Evolutionary conservation across 164 flowering plant species (phyloP), one percentile per base, ranked within the genome.

Genomic region (Magnolia officinalis): DNA sequence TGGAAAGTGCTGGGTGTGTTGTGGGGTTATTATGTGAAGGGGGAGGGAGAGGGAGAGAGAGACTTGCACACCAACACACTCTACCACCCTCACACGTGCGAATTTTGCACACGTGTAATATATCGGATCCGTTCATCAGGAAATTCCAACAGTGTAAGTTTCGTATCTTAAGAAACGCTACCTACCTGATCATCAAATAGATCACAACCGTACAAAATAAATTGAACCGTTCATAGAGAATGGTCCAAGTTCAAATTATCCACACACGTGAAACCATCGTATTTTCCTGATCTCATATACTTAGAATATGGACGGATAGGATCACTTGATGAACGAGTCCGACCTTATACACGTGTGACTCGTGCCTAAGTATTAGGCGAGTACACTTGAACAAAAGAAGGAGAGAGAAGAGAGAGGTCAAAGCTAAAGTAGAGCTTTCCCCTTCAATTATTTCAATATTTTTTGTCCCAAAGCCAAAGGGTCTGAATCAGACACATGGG

Each of bases 381-480:
- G 61, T 55, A 16, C 61, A 55, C 61, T 55, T 10, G 61, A 37
- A 5, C 45, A 37, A 37, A 37, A 37, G 45, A 5, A 37, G 45
- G 45, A 10, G 61, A 55, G 61, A 55, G 74, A 50, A 49, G 72
- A 71, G 67, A 13, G 63, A 78, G 81, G 81, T 80, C 83, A 83
- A 83, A 80, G 85, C 74, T 76, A 64, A 82, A 81, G 71, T 26
- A 72, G 50, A 70, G 80, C 77, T 73, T 77, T 69, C 72, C 70
- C 50, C 55, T 78, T 78, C 84, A 84, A 82, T 86, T 80, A 84
- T 86, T 84, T 80, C 81, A 63, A 70, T 73, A 80, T 75, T 63
- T 80, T 76, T 76, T 73, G 65, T 73, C 71, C 72, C 64, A 63
- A 65, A n/a, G 26, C 58, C 23, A n/a, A 50, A 13, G 71, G 70